These are phyloP conservation scores for Sutorius eximius DNA, from an alignment of 1,284 basidiomycete genomes.

Conservation along the genomic window DNA sequence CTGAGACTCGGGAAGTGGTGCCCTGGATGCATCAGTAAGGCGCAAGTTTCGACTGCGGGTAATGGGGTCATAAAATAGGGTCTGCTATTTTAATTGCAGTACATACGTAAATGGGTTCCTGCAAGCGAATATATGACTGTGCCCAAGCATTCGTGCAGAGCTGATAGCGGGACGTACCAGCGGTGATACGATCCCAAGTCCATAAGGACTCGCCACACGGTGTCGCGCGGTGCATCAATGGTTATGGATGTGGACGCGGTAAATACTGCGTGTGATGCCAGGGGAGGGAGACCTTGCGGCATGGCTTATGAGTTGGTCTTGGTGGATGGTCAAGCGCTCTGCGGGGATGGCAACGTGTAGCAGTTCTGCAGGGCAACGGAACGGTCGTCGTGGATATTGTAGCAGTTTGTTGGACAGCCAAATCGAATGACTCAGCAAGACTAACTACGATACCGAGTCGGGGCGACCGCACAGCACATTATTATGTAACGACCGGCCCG, in stretches of 20 bases:
- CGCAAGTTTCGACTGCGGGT: constrained; percentile 56
- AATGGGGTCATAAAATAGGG: neutral
- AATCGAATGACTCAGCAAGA: no score
- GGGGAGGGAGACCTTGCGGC: no score
- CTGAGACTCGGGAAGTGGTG: constrained; percentile 35
- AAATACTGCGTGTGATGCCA: constrained; percentile 16
- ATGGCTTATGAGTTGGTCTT: no score
- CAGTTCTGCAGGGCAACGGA: no score
- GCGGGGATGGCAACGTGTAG: no score
- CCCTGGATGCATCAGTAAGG: constrained; percentile 45
- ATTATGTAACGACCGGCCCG: no score
- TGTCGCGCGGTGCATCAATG: constrained; percentile 36
- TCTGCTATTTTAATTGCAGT: neutral
- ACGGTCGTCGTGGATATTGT: no score
- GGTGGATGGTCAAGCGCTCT: no score
- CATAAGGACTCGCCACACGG: constrained; percentile 36
- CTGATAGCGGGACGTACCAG: constrained; percentile 25
- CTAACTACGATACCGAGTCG: no score
- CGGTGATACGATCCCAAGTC: constrained; percentile 35
- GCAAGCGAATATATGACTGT: neutral
- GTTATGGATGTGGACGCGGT: constrained; percentile 21
- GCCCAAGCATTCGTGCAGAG: no score
- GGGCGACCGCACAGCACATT: no score
- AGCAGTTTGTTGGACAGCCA: no score
- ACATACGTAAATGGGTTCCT: constrained; percentile 72